A percentile compares a stretch with the other conserved stretches of the same genome.
Evolutionary conservation across 2,329 filamentous ascomycete species (phyloP).

Genomic region (Penicillium thymicola): DNA sequence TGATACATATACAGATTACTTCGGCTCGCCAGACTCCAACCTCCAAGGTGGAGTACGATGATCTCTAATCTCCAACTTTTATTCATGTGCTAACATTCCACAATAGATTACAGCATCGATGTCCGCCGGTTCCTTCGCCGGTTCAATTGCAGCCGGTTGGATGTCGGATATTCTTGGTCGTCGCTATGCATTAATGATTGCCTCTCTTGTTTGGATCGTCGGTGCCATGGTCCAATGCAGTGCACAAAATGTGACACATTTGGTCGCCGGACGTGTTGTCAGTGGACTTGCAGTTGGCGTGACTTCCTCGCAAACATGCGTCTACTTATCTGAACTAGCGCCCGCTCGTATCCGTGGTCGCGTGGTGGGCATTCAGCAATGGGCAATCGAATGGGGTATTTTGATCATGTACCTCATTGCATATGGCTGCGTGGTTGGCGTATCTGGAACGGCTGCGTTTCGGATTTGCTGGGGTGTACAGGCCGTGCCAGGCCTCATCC

Average conservation of each 20-base stretch:
- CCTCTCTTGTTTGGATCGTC: constrained; percentile 26
- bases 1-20: constrained; percentile 54
- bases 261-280: constrained; percentile 26
- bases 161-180: constrained; percentile 26
- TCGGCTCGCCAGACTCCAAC: constrained; percentile 46
- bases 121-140: constrained; percentile 24
- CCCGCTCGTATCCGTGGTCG: constrained; percentile 42
- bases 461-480: constrained; percentile 63
- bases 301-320: constrained; percentile 44
- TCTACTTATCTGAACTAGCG: constrained; percentile 46
- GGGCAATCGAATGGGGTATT: constrained; percentile 46
- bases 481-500: constrained; percentile 56
- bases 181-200: constrained; percentile 23
- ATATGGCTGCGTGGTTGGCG: constrained; percentile 36
- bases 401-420: constrained; percentile 46
- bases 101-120: constrained; percentile 64
- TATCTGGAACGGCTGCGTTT: constrained; percentile 47
- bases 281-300: constrained; percentile 39
- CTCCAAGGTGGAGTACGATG: constrained; percentile 36
- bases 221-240: constrained; percentile 30
- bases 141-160: constrained; percentile 22
- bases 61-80: background rate
- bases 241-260: constrained; percentile 25
- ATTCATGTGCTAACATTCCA: background rate
- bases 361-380: constrained; percentile 46